Base-by-base conservation (phyloP, 192 early-diverging fungal genomes). In the Rhizophagus clarus region DNA sequence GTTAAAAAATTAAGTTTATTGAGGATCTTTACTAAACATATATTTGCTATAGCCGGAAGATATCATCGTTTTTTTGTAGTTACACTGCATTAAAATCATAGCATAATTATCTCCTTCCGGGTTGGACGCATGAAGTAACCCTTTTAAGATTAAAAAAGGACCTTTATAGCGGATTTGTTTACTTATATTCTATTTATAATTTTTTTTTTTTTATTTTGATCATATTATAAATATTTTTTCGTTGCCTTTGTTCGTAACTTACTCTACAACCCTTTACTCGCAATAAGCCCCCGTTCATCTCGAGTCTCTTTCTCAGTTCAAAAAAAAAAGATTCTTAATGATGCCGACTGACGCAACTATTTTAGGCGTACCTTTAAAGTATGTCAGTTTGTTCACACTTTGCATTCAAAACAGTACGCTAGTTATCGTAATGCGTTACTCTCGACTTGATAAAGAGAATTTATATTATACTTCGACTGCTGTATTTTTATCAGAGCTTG, bases 351-450 rank as follows among this genome's bases (percentile, higher is more conserved):
- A 61, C 67, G 82, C 79, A 63, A 75, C 82, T 24, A 56, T 86
- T 24, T 80, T 83, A 24, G 83, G 83, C 49, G 81, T 97, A n/a
- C 95, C 94, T 34, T 86, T 96, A 32, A 97, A 96, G 82, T 96
- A 94, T 84, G 82, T 97, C 56, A 94, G 93, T 20, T 91, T 98
- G 4, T 72, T 96, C 24, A 92, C 93, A 14, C 91, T 98, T 14
- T 92, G 95, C 2, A 91, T 98, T 56, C 97, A 98, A 80, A 97
- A 97, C 85, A 93, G 94, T 73, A 86, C 89, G 24, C 84, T 94
- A 47, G 94, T 96, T 42, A 87, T 99, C 72, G 89, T 97, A 20
- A 96, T 99, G 95, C 89, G 92, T 61, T 97, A 97, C 80, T 94
- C 96, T 6, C 88, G 94, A n/a, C 69, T 80, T 31, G 78, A 80